Base-by-base conservation (phyloP, 129 eudicot species). In the Rutidosis leptorrhynchoides region DNA sequence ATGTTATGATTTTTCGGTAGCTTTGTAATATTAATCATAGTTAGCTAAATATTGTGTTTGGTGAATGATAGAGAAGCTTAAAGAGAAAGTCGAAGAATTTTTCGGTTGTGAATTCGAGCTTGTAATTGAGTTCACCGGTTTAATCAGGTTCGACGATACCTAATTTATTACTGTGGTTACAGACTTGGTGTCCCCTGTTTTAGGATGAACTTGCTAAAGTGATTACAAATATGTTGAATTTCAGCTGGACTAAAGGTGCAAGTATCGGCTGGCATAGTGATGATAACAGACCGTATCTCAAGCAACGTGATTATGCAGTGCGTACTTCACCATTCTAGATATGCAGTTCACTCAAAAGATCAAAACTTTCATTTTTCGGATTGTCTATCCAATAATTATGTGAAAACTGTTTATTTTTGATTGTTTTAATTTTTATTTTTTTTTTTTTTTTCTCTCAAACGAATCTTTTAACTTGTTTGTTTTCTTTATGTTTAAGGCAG, bases 211-310 rank as follows among this genome's bases (percentile, higher is more conserved):
- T 20, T 66, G 45, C 15, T 40, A 11, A 35, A 40, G 10, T 10
- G 3, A 3, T 6, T 46, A 11, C 30, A 20, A 42, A 30, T 52
- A 4, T 70, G 30, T 43, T 17, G 22, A 29, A 37, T 76, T 42
- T 54, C 78, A 93, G 97, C 81, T 94, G 99, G 97, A 80, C 83
- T 67, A 89, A 66, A 77, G 99, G 99, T 80, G 96, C 99, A 71
- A 89, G 90, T 74, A 94, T 94, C 45, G 94, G 99, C 67, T 94
- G 99, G 99, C 97, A 94, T 59, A 94, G 97, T 76, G 99, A 94
- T 73, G 90, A 94, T 69, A 89, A 94, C 76, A 78, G 99, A 56
- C 82, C 88, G 59, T 88, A 94, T 79, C 99, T 94, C 70, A 89
- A 77, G 72, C 99, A 89, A 79, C 83, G 99, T 65, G 90, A 89